Base-by-base conservation (phyloP, 352 stramenopile genomes). In the Globisporangium cylindrosporum region DNA sequence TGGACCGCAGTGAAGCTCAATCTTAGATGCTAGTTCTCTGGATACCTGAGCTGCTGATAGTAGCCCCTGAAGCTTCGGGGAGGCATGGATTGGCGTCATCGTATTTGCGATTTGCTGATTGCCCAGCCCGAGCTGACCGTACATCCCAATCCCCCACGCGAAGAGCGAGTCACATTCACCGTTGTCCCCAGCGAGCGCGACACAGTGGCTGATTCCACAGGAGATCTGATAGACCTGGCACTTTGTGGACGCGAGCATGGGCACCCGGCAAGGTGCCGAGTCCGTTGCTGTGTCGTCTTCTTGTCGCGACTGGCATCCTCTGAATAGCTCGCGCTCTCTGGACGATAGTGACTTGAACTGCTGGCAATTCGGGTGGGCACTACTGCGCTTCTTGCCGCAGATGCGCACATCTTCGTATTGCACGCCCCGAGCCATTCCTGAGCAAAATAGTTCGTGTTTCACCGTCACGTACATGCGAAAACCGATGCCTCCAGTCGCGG, bases 111-210 rank as follows among this genome's bases (percentile, higher is more conserved):
- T 5, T 34, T 72, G 68, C n/a, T 62, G 62, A 10, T 72, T 62
- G 22, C 73, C 77, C 6, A 87, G 71, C 6, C 79, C 79, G 20
- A 87, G 73, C n/a, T 87, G 79, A 0, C 77, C 79, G 36, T 84
- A 80, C n/a, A 76, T 38, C 9, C 75, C 79, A 6, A 73, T 15
- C 0, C 79, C 79, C 79, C 77, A 84, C 3, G 73, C 38, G 60
- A 71, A 78, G 36, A 86, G 22, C 48, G 54, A 25, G 46, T 60
- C 51, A 8, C 18, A 29, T 20, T 14, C 29, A 8, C 12, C 25
- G 53, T 51, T 4, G 8, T 64, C 59, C 32, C 2, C 18, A 18
- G 43, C 25, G 20, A 86, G 67, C 8, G 53, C 77, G 12, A 80
- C 27, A 24, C 76, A 82, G 61, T 86, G 79, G 18, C 76, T 84